Evolutionary conservation across 768 basidiomycete species (phyloP).

Genomic region (Suillus sp.): DNA sequence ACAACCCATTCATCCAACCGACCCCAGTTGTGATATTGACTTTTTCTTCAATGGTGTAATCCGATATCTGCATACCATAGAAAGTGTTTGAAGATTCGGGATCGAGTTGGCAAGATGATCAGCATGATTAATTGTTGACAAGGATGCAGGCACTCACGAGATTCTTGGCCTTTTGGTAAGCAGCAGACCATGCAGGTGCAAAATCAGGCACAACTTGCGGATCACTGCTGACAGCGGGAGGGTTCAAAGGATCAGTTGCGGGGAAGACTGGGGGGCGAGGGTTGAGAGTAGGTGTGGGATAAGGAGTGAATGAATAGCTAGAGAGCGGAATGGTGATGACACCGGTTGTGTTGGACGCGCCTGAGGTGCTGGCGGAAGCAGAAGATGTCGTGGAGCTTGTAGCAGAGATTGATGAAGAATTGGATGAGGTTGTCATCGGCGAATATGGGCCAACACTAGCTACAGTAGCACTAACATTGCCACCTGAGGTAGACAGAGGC

Average conservation of each 20-base stretch:
- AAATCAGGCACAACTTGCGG: slow-evolving; percentile 42
- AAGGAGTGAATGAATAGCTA: slow-evolving; percentile 49
- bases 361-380: slow-evolving; percentile 9
- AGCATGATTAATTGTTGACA: background rate
- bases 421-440: background rate
- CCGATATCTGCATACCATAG: slow-evolving; percentile 33
- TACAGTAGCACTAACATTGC: background rate
- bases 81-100: background rate
- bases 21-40: slow-evolving; percentile 28
- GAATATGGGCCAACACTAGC: background rate
- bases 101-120: background rate
- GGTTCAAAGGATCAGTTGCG: slow-evolving; percentile 50
- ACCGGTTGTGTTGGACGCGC: slow-evolving; percentile 22
- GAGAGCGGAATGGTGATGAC: slow-evolving; percentile 38
- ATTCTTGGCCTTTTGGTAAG: slow-evolving; percentile 54
- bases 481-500: background rate
- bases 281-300: slow-evolving; percentile 54
- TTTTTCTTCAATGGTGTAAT: slow-evolving; percentile 35
- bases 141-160: slow-evolving; percentile 37
- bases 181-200: slow-evolving; percentile 48
- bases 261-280: slow-evolving; percentile 53
- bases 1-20: slow-evolving; percentile 45
- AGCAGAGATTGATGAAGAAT: background rate
- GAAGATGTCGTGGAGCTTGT: background rate
- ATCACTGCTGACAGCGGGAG: slow-evolving; percentile 49